phyloP scores from a whole-genome alignment of 768 basidiomycete genomes.

The Coprinopsis sp. region DNA sequence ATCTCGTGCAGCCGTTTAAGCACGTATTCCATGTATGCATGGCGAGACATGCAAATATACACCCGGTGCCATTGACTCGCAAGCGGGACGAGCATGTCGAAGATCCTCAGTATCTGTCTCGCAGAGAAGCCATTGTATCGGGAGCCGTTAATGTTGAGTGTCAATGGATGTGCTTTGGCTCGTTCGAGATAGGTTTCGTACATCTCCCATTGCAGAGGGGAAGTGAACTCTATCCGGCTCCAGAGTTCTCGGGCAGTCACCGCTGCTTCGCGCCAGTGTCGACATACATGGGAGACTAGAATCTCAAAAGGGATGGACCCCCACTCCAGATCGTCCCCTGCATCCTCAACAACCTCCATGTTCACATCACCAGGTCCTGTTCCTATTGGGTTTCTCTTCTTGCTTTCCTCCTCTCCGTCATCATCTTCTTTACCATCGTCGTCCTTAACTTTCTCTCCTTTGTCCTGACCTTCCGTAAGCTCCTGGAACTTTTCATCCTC shows the following conservation, averaged over 20 bases:
- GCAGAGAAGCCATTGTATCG: slow-evolving; percentile 26
- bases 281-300: slow-evolving; percentile 58
- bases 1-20: slow-evolving; percentile 39
- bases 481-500: slow-evolving; percentile 33
- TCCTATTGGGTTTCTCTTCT: neutral
- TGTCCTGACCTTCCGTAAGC: slow-evolving; percentile 31
- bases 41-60: slow-evolving; percentile 41
- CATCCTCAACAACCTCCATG: slow-evolving; percentile 2
- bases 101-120: slow-evolving; percentile 29
- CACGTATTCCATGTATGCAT: slow-evolving; percentile 42
- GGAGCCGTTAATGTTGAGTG: slow-evolving; percentile 46
- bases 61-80: slow-evolving; percentile 50
- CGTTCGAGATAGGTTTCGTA: slow-evolving; percentile 46
- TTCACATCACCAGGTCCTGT: too few species aligned
- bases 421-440: slow-evolving; percentile 22
- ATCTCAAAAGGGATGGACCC: slow-evolving; percentile 39
- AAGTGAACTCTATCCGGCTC: slow-evolving; percentile 41
- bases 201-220: slow-evolving; percentile 39
- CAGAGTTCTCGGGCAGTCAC: slow-evolving; percentile 53
- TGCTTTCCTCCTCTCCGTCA: slow-evolving; percentile 23
- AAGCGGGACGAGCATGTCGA: slow-evolving; percentile 48
- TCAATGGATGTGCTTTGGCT: slow-evolving; percentile 49
- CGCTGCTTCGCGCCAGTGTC: slow-evolving; percentile 52
- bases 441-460: slow-evolving; percentile 27
- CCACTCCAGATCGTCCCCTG: slow-evolving; percentile 14